These are phyloP conservation scores for Petunia axillaris DNA, from an alignment of 257 asterid species.

Conservation along the genomic window DNA sequence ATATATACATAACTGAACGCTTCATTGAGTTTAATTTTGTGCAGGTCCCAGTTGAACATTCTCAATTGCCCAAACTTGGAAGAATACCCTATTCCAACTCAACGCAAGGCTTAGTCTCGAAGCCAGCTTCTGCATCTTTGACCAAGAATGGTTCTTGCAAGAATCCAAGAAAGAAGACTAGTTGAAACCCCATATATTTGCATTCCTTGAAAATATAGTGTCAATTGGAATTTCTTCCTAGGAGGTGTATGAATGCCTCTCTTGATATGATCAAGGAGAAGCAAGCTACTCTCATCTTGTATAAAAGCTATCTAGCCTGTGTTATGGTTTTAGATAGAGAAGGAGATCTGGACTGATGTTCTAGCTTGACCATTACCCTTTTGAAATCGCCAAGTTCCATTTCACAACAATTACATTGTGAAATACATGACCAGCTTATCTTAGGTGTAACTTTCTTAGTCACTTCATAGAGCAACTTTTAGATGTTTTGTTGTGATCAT, in stretches of 20 bases:
- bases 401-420: background rate
- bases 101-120: slow-evolving; percentile 50
- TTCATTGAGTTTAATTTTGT: background rate
- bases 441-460: background rate
- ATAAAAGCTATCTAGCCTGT: background rate
- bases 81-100: slow-evolving; percentile 41
- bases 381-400: background rate
- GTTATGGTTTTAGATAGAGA: no score
- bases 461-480: background rate
- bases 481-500: background rate
- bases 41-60: slow-evolving; percentile 51
- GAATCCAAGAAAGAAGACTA: slow-evolving; percentile 42
- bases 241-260: background rate
- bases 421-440: background rate
- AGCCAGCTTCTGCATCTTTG: slow-evolving; percentile 51
- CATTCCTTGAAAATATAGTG: slow-evolving; percentile 39
- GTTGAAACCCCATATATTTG: slow-evolving; percentile 26
- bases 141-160: slow-evolving; percentile 46
- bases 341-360: no score
- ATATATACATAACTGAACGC: background rate
- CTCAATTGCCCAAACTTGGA: slow-evolving; percentile 50
- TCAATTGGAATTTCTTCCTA: background rate
- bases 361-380: background rate
- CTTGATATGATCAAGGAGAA: background rate
- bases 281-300: slow-evolving; percentile 13